phyloP scores from a whole-genome alignment of 768 basidiomycete species.

The Tylopilus subfusipes region DNA sequence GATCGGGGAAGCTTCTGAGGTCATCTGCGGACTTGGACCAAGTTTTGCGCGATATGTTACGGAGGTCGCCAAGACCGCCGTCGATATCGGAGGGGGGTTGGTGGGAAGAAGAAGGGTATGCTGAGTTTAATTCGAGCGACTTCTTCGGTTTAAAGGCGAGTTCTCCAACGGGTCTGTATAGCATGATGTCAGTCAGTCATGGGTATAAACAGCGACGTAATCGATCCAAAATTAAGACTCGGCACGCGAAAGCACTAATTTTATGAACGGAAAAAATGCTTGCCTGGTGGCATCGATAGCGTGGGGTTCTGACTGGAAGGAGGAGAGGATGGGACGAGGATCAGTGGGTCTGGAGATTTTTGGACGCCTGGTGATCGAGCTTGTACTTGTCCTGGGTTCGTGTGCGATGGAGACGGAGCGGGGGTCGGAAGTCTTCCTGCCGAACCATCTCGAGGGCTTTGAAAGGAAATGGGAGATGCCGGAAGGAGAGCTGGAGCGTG shows the following conservation, averaged over 20 bases:
- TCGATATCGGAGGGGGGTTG: constrained; percentile 29
- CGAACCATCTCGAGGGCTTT: constrained; percentile 72
- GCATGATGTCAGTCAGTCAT: constrained; percentile 21
- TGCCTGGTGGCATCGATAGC: constrained; percentile 51
- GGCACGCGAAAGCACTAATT: constrained; percentile 3
- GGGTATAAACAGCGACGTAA: constrained; percentile 4
- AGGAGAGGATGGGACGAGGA: constrained; percentile 64
- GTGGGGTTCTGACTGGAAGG: constrained; percentile 45
- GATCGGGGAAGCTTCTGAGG: constrained; percentile 51
- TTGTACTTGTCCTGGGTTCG: constrained; percentile 50
- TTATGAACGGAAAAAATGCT: constrained; percentile 24
- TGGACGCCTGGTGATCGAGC: constrained; percentile 55
- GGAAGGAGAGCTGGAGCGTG: constrained; percentile 61
- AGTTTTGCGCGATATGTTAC: constrained; percentile 61
- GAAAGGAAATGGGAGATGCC: constrained; percentile 64
- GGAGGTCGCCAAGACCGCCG: constrained; percentile 60
- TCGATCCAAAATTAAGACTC: neutral
- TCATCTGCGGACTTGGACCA: constrained; percentile 85
- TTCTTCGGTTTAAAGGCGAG: constrained; percentile 45
- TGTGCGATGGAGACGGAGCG: constrained; percentile 37
- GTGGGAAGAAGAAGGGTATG: constrained; percentile 29
- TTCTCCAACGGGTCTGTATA: constrained; percentile 61
- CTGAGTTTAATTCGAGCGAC: constrained; percentile 42
- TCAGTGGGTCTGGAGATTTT: constrained; percentile 86
- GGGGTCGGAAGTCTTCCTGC: constrained; percentile 53